Evolutionary conservation across 2,329 filamentous ascomycete genomes (phyloP).

Genomic region (Thermothelomyces thermophilus): DNA sequence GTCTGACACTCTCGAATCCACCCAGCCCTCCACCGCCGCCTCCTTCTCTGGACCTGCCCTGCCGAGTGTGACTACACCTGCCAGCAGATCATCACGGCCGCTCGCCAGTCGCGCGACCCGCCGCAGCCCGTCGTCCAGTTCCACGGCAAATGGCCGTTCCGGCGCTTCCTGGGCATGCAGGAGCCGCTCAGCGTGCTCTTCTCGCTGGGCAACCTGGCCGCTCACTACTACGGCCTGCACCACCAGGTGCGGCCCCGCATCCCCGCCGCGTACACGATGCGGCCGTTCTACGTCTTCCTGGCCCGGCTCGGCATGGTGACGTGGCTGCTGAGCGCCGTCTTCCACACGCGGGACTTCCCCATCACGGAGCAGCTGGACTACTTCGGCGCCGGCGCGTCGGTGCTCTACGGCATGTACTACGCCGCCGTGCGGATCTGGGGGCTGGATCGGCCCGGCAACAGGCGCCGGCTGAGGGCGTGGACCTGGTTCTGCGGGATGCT

Average conservation of each 20-base stretch:
- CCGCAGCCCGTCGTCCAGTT: conserved; percentile 72
- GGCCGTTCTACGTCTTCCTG: conserved; percentile 73
- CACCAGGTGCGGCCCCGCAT: conserved; percentile 63
- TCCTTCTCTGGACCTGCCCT: conserved; percentile 88
- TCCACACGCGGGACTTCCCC: conserved; percentile 82
- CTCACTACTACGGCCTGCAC: conserved; percentile 70
- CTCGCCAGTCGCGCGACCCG: conserved; percentile 54
- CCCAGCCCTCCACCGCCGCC: conserved; percentile 71
- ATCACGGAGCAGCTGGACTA: conserved; percentile 93
- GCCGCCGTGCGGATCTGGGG: conserved; percentile 75
- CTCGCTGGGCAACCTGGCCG: conserved; percentile 83
- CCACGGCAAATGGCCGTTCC: conserved; percentile 98
- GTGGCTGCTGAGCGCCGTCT: conserved; percentile 85
- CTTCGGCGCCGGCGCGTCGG: conserved; percentile 82
- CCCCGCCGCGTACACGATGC: conserved; percentile 66
- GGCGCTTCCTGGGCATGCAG: conserved; percentile 84
- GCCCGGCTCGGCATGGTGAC: conserved; percentile 74
- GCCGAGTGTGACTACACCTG: conserved; percentile 97
- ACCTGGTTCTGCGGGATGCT: conserved; percentile 62
- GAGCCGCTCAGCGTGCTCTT: conserved; percentile 93
- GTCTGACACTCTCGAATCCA: conserved; percentile 15
- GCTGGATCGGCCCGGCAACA: conserved; percentile 52
- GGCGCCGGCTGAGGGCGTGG: conserved; percentile 62
- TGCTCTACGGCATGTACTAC: conserved; percentile 88
- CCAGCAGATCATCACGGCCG: conserved; percentile 81